Percentiles rank a stretch among this genome's conserved stretches.
Evolutionary conservation across 192 early-diverging fungal genomes (phyloP).

Genomic region (Umbelopsis sp.): DNA sequence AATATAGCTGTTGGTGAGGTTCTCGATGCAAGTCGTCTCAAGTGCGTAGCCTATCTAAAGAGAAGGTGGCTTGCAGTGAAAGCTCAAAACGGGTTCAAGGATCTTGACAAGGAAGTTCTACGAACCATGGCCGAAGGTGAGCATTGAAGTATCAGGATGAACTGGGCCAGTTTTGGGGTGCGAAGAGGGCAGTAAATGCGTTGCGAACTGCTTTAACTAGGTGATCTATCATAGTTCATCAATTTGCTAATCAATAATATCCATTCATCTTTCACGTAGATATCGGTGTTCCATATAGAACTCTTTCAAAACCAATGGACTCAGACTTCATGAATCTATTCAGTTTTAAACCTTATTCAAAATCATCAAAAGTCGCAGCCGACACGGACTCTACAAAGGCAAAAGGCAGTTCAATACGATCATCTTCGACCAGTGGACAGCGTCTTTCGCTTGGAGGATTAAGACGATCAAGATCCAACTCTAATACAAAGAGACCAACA

Average conservation of each 20-base stretch:
- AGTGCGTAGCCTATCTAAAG: slow-evolving; percentile 29
- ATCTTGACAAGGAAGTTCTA: slow-evolving; percentile 30
- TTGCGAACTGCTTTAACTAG: not conserved
- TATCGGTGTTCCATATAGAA: slow-evolving; percentile 32
- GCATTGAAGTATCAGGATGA: no score
- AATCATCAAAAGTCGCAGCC: slow-evolving; percentile 1
- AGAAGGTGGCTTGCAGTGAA: slow-evolving; percentile 36
- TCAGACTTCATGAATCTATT: slow-evolving; percentile 34
- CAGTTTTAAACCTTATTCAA: slow-evolving; percentile 28
- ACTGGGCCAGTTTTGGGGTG: not conserved
- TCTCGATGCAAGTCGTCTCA: slow-evolving; percentile 15
- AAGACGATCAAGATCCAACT: not conserved
- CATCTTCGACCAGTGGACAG: not conserved
- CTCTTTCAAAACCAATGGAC: slow-evolving; percentile 32
- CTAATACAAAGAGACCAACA: not conserved
- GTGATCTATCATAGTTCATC: no score
- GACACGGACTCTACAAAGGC: not conserved
- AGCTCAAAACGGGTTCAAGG: slow-evolving; percentile 28
- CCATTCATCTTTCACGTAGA: slow-evolving; percentile 21
- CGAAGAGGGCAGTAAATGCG: not conserved
- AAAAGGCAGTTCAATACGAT: not conserved
- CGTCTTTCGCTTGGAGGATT: not conserved
- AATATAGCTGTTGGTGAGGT: slow-evolving; percentile 36
- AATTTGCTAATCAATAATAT: no score
- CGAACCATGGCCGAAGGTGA: slow-evolving; percentile 31